Evolutionary conservation across 2,329 filamentous ascomycete species (phyloP).

Genomic region (Paradendryphiella salina): DNA sequence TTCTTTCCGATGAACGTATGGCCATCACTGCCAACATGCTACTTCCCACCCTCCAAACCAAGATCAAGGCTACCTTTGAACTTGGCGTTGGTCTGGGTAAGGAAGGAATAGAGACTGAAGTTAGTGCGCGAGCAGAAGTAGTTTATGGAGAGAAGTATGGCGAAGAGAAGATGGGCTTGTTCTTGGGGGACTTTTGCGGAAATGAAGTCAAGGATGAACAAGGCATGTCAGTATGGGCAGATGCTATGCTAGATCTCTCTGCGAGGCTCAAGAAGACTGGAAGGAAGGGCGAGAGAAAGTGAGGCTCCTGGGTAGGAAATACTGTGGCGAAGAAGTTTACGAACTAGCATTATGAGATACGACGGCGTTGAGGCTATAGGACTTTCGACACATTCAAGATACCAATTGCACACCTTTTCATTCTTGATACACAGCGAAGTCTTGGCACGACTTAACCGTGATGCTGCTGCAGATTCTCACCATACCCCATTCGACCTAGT

Average conservation of each 20-base stretch:
- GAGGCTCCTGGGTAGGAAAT: neutral
- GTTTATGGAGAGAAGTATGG: slow-evolving; percentile 81
- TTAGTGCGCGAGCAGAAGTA: slow-evolving; percentile 63
- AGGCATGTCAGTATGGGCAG: slow-evolving; percentile 49
- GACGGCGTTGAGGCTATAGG: slow-evolving; percentile 14
- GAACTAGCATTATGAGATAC: slow-evolving; percentile 18
- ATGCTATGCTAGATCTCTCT: slow-evolving; percentile 51
- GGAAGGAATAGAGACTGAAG: slow-evolving; percentile 56
- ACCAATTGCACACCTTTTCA: neutral
- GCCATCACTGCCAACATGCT: slow-evolving; percentile 65
- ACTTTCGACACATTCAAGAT: neutral
- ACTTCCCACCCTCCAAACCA: slow-evolving; percentile 66
- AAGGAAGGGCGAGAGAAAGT: slow-evolving; percentile 48
- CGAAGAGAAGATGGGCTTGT: slow-evolving; percentile 73
- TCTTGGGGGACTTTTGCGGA: slow-evolving; percentile 61
- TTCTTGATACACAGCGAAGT: neutral
- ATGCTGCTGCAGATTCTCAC: neutral
- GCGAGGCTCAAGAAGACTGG: slow-evolving; percentile 51
- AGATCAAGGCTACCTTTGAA: slow-evolving; percentile 65
- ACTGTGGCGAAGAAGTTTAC: slow-evolving; percentile 1
- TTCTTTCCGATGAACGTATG: slow-evolving; percentile 67
- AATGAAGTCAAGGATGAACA: slow-evolving; percentile 27
- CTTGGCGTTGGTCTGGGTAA: slow-evolving; percentile 54
- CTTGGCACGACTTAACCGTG: neutral
- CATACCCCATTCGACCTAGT: no score